Base-by-base conservation (phyloP, 1,284 basidiomycete species). In the Moesziomyces parantarcticus region DNA sequence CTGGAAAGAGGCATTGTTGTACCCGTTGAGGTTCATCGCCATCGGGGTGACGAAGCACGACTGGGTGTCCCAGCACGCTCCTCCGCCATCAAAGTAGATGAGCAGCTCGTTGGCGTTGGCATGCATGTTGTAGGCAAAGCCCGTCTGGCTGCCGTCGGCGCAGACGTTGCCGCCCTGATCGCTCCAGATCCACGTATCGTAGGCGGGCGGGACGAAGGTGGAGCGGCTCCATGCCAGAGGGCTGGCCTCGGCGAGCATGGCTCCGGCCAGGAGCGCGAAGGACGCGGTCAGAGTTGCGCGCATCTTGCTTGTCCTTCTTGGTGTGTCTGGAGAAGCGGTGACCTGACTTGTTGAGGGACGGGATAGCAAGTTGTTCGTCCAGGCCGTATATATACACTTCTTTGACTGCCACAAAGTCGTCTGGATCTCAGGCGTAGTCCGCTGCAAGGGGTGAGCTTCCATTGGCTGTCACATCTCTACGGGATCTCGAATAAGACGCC, bases 11-110 rank as follows among this genome's bases (percentile, higher is more conserved):
- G 49, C 40, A 16, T 46, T 45, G 55, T 53, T 62, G 55, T 68
- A 68, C 4, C 65, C 65, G 3, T 53, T 45, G 25, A 68, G 50
- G 32, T 54, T 47, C 39, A 40, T 44, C 18, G 65, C 45, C 21
- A 40, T 50, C 5, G 58, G 58, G 3, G 57, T 45, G 26, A 23
- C 52, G 42, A 68, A 68, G 49, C 65, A 68, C 0, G 42, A 32
- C 20, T 61, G n/a, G 3, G 54, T 49, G 44, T 61, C 47, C 58
- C 65, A 61, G 48, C 65, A 68, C 13, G 54, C 54, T 54, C 65
- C 65, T 36, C 65, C 65, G 14, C 53, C 58, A 21, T 48, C 50
- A 36, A 68, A 46, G 49, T 47, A 68, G 43, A 68, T 50, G 40
- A 68, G 46, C 4, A 68, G 46, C 18, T 68, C 65, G 26, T 53